phyloP scores from a whole-genome alignment of 371 early-diverging fungal genomes.

The Apophysomyces variabilis region DNA sequence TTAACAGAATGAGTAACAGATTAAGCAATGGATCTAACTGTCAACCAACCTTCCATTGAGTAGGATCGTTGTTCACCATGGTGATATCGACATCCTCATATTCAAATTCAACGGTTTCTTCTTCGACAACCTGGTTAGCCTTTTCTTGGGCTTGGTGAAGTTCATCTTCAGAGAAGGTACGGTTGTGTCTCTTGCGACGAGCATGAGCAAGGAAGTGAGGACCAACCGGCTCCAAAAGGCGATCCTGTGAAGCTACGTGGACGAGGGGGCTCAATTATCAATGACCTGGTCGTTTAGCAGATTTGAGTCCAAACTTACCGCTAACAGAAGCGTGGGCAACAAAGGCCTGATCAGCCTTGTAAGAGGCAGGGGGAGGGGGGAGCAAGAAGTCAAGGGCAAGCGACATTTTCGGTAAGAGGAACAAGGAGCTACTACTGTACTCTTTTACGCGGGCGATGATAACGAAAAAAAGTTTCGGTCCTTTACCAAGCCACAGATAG shows the following conservation, averaged over 20 bases:
- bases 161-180: conserved; percentile 75
- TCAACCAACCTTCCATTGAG: conserved; percentile 73
- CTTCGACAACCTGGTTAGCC: conserved; percentile 57
- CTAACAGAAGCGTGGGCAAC: conserved; percentile 51
- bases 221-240: conserved; percentile 66
- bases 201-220: conserved; percentile 71
- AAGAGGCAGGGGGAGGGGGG: conserved; percentile 66
- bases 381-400: conserved; percentile 69
- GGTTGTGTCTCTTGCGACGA: conserved; percentile 70
- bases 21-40: too few relatives aligned
- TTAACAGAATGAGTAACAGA: background rate
- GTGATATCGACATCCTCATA: conserved; percentile 73
- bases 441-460: background rate
- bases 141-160: conserved; percentile 51
- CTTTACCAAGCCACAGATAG: conserved; percentile 3
- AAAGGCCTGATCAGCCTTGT: conserved; percentile 59
- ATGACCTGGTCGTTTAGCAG: background rate
- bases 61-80: conserved; percentile 73
- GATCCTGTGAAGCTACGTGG: conserved; percentile 47
- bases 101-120: conserved; percentile 70
- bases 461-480: background rate
- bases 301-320: conserved; percentile 24
- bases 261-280: background rate
- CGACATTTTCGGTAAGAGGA: conserved; percentile 34
- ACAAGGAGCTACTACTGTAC: background rate